Evolutionary conservation across 257 asterid species (phyloP).

Genomic region (Solanum sejunctum): DNA sequence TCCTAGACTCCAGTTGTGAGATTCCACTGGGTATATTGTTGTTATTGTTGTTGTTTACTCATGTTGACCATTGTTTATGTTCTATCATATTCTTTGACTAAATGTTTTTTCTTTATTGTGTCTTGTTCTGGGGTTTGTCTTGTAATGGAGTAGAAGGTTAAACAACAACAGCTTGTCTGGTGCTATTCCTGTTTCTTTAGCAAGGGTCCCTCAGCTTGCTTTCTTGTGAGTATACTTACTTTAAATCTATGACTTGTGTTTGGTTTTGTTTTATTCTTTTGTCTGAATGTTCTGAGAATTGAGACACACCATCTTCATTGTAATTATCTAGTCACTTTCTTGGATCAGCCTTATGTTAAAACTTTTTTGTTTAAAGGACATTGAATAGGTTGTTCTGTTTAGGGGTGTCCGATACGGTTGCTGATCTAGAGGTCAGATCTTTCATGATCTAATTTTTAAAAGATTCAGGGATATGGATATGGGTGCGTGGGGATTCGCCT

Average conservation of each 20-base stretch:
- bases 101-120: background rate
- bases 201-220: slow-evolving; percentile 82
- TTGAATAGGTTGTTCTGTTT: background rate
- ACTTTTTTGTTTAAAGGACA: background rate
- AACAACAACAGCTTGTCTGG: slow-evolving; percentile 94
- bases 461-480: too few relatives aligned
- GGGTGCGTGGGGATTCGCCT: too few relatives aligned
- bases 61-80: background rate
- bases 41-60: background rate
- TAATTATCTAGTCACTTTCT: background rate
- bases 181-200: slow-evolving; percentile 61
- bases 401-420: background rate
- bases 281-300: background rate
- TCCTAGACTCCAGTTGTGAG: too few relatives aligned
- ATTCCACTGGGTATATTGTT: too few relatives aligned
- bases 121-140: slow-evolving; percentile 32
- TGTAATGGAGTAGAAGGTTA: slow-evolving; percentile 68
- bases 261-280: slow-evolving; percentile 2
- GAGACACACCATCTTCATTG: background rate
- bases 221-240: slow-evolving; percentile 69
- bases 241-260: background rate
- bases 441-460: too few relatives aligned
- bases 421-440: too few relatives aligned
- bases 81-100: slow-evolving; percentile 23
- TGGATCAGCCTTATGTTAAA: background rate